phyloP scores from a whole-genome alignment of 495 filamentous ascomycete genomes.

The Penicillium cosmopolitanum region DNA sequence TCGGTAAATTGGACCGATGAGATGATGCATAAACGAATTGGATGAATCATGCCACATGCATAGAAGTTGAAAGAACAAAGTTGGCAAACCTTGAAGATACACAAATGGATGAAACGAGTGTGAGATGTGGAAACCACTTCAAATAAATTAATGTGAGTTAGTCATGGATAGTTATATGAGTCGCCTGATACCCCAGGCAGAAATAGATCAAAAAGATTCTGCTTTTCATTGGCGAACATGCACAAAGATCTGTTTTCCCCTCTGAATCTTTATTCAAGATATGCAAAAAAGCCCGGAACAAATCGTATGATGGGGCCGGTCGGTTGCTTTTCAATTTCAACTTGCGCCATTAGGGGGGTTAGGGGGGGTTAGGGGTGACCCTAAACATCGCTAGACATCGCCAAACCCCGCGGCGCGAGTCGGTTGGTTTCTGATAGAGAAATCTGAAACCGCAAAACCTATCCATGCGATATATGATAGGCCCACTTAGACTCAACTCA shows the following conservation, averaged over 20 bases:
- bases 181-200: neutral
- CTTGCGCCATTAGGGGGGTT: neutral
- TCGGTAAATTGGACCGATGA: conserved; percentile 48
- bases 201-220: neutral
- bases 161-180: neutral
- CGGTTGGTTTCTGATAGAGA: conserved; percentile 22
- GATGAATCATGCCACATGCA: neutral
- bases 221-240: too few species aligned
- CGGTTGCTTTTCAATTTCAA: neutral
- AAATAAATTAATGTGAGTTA: too few species aligned
- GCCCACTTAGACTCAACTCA: conserved; percentile 2
- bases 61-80: too few species aligned
- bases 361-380: too few species aligned
- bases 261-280: too few species aligned
- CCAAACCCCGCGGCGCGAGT: conserved; percentile 3
- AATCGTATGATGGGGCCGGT: neutral
- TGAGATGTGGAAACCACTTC: too few species aligned
- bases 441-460: conserved; percentile 16
- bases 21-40: neutral
- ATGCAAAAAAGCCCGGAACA: neutral
- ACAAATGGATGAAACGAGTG: too few species aligned
- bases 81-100: too few species aligned
- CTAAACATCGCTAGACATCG: neutral
- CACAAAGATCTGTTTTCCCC: too few species aligned
- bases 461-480: conserved; percentile 19